Evolutionary conservation across 208 protist species (phyloP), one percentile per base, ranked within the genome.

Genomic region (Angomonas desouzai): DNA sequence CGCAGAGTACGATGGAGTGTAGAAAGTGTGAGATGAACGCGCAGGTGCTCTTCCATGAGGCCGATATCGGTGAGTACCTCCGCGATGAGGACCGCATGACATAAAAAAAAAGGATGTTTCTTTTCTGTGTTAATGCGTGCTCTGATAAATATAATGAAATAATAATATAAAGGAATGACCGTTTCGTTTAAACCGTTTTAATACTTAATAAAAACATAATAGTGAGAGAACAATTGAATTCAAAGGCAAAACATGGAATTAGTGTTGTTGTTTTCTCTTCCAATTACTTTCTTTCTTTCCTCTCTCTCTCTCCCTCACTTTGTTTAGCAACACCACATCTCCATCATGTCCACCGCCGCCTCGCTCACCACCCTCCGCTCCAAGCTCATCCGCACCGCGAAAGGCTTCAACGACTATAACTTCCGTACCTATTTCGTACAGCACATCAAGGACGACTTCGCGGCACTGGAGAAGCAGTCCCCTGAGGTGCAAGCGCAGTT

Each of bases 41-140:
- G 11, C 96, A 97, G 33, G 94, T 99, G 10, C 79, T 96, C 43
- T 99, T 99, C 72, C 96, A 99, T 66, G 96, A 99, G 73, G 93
- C 94, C 1, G 98, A 99, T 92, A 83, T 99, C 55, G 98, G 98
- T 66, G 97, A 99, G 79, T 99, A 99, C 85, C 76, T 99, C 16
- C 81, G 98, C 34, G 87, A 98, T 55, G 98, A 99, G 85, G 96
- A 97, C n/a, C 66, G 76, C 18, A 74, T 97, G 63, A 96, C 89
- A 66, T 96, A 88, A 79, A 34, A 22, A 36, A 16, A 28, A 16
- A 28, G 23, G 9, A 11, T n/a, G n/a, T n/a, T n/a, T n/a, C n/a
- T n/a, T n/a, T n/a, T n/a, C n/a, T n/a, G n/a, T n/a, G n/a, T n/a
- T n/a, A 45, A 45, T 18, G 18, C 38, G 38, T n/a, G 10, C 38